Evolutionary conservation across 1,139 yeast species (phyloP), one percentile per base, ranked within the genome.

Genomic region (Candida freyschussii): DNA sequence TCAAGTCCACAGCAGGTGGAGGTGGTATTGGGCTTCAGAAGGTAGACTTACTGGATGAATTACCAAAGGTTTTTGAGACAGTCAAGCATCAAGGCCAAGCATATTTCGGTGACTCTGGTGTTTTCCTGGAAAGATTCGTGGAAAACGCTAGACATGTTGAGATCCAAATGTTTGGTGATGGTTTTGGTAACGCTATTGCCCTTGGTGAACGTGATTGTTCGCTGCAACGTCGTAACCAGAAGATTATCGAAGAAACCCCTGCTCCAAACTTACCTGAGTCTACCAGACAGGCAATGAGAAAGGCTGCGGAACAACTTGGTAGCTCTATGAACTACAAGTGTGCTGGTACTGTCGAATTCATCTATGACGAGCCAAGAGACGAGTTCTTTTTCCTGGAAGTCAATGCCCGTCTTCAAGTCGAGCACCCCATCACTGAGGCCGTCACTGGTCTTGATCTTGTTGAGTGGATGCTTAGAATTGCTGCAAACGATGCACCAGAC

Each of bases 151-250:
- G 98, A 57, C 98, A 91, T 57, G 96, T 91, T 38, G 98, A 91
- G 61, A 80, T 91, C 41, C 98, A 91, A 62, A 81, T 91, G 69
- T 78, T 91, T 59, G 98, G 96, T 53, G 97, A 91, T 57, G 97
- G 97, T 43, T 65, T 68, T 36, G 98, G 98, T 44, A 73, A 74
- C 43, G 96, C 96, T 7, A 77, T 87, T 55, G 94, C 97, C 2
- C 60, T 91, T 32, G 97, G 97, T 35, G 98, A 91, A 64, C 78
- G 98, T 65, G 98, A 91, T 61, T 91, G 98, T 61, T 89, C 97
- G 15, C 69, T 91, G 50, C 98, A 91, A 63, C 81, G 98, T 62
- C 82, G 97, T 65, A 87, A 89, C 62, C 98, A 91, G 61, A 91
- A 91, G 64, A 69, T 91, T 46, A 85, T 91, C 40, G 98, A 91